These are phyloP conservation scores for Daldinia caldariorum DNA, from an alignment of 495 filamentous ascomycete genomes.

Conservation along the genomic window DNA sequence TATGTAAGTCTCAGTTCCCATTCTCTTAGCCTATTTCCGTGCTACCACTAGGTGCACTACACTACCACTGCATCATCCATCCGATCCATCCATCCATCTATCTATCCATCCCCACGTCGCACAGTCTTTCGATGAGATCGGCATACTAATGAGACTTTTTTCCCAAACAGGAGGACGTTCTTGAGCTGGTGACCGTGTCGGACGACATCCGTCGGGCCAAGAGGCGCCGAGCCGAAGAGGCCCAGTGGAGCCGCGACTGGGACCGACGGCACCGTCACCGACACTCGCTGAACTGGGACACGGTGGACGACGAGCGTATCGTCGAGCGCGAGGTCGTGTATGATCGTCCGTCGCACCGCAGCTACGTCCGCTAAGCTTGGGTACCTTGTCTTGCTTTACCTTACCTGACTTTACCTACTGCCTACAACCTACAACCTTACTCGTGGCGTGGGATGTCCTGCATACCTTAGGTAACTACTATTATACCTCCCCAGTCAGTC, in stretches of 20 bases:
- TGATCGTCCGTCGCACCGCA: slow-evolving; percentile 52
- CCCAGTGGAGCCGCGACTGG: slow-evolving; percentile 81
- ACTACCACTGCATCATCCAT: too few relatives aligned
- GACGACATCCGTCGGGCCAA: slow-evolving; percentile 83
- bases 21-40: too few relatives aligned
- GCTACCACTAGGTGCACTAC: too few relatives aligned
- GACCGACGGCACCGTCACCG: slow-evolving; percentile 66
- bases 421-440: neutral
- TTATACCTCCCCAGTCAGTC: neutral
- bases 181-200: slow-evolving; percentile 80
- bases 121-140: neutral
- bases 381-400: too few relatives aligned
- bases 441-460: neutral
- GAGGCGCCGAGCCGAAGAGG: slow-evolving; percentile 78
- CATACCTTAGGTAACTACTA: neutral
- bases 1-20: slow-evolving; percentile 69
- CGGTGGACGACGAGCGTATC: slow-evolving; percentile 65
- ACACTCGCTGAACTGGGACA: slow-evolving; percentile 48
- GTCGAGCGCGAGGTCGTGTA: slow-evolving; percentile 68
- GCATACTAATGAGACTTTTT: slow-evolving; percentile 36
- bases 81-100: too few relatives aligned
- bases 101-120: neutral
- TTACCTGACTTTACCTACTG: too few relatives aligned
- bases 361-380: slow-evolving; percentile 42
- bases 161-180: slow-evolving; percentile 79